These are phyloP conservation scores for Hypsizygus ulmarius DNA, from an alignment of 1,284 basidiomycete species.

Conservation along the genomic window DNA sequence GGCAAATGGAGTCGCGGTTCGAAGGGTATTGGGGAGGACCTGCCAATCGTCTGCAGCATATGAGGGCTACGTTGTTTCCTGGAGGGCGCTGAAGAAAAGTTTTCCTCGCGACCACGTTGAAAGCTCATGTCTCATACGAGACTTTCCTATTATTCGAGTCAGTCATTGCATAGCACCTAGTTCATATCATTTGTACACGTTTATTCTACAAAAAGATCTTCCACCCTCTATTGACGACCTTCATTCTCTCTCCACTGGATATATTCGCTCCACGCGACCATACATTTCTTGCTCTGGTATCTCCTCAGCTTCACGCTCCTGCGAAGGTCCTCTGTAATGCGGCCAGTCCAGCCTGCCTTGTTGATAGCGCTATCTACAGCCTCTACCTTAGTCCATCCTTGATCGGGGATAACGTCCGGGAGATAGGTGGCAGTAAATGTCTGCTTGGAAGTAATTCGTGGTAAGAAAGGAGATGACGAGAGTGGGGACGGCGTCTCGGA, in stretches of 20 bases:
- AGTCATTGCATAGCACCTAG: conserved; percentile 1
- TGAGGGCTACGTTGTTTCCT: conserved; percentile 39
- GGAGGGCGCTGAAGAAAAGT: neutral
- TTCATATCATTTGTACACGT: conserved; percentile 14
- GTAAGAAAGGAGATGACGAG: conserved; percentile 60
- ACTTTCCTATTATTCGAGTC: no score
- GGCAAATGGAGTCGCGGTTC: conserved; percentile 51
- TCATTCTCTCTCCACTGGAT: conserved; percentile 60
- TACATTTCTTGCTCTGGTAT: conserved; percentile 82
- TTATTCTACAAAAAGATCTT: conserved; percentile 7
- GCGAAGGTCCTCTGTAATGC: conserved; percentile 81
- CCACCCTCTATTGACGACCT: conserved; percentile 9
- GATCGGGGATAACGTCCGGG: conserved; percentile 90
- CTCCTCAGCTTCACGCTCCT: conserved; percentile 74
- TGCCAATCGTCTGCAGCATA: conserved; percentile 41
- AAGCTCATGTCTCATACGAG: no score
- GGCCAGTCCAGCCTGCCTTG: conserved; percentile 88
- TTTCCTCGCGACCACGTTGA: no score
- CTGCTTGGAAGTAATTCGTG: conserved; percentile 51
- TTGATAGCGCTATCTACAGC: conserved; percentile 88
- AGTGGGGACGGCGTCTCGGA: conserved; percentile 65
- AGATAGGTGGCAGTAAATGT: conserved; percentile 88
- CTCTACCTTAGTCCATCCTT: conserved; percentile 91
- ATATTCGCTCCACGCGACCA: conserved; percentile 77
- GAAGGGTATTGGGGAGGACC: conserved; percentile 42